A percentile compares a stretch with the other conserved stretches of the same genome.
Conservation (phyloP, 306 rosid genomes). For the Sphenostylis stenocarpa region DNA sequence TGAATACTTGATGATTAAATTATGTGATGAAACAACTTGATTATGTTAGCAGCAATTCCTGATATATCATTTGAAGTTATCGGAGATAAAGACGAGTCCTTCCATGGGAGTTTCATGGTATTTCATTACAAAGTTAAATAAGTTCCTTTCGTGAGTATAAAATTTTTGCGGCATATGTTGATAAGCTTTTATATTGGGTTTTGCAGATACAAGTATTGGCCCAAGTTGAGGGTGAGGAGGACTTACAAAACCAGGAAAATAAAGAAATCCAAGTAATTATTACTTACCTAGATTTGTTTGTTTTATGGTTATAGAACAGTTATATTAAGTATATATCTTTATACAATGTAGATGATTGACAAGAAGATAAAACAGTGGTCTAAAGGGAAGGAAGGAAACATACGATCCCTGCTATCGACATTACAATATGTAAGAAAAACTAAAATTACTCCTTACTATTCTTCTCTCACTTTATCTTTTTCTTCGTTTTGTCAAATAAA, state of each 20-base stretch:
- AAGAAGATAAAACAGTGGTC: conserved; percentile 82
- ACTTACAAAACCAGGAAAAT: conserved; percentile 45
- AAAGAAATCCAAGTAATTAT: conserved; percentile 65
- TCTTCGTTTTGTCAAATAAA: conserved; percentile 19
- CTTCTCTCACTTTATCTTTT: not conserved
- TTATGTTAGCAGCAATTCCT: conserved; percentile 47
- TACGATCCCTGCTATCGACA: conserved; percentile 89
- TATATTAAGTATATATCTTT: conserved; percentile 15
- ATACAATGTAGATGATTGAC: conserved; percentile 61
- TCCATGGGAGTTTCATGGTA: conserved; percentile 66
- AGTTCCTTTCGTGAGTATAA: not conserved
- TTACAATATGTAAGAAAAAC: conserved; percentile 70
- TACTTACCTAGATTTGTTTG: conserved; percentile 10
- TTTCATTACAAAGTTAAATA: conserved; percentile 14
- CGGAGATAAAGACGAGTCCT: conserved; percentile 54
- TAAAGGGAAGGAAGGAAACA: conserved; percentile 85
- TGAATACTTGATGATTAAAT: not conserved
- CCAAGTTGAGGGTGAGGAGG: conserved; percentile 53
- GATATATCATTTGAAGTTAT: conserved; percentile 36
- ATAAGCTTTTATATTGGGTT: conserved; percentile 32
- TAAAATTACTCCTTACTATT: not conserved
- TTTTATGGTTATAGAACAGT: conserved; percentile 9
- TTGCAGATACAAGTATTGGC: conserved; percentile 63
- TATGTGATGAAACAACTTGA: conserved; percentile 29
- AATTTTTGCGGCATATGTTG: conserved; percentile 16